phyloP scores from a whole-genome alignment of 257 asterid species.

The Lycium ferocissimum region DNA sequence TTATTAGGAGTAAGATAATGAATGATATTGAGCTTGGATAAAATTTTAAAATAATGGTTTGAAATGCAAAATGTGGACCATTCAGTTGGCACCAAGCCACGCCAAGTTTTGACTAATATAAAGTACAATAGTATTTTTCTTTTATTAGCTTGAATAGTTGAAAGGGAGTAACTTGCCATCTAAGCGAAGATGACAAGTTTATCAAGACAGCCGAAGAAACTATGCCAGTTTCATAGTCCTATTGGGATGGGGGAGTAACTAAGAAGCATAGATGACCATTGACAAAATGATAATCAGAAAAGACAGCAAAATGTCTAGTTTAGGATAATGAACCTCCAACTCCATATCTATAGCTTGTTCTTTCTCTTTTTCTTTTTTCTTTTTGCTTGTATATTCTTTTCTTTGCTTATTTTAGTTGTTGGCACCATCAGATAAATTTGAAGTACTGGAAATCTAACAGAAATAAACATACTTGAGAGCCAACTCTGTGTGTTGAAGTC shows the following conservation, averaged over 20 bases:
- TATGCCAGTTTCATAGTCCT: neutral
- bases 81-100: neutral
- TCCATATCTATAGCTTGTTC: conserved; percentile 2
- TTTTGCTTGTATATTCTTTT: neutral
- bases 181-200: neutral
- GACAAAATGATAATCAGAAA: neutral
- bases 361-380: neutral
- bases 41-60: too few species aligned
- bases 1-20: neutral
- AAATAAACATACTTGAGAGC: conserved; percentile 69
- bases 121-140: neutral
- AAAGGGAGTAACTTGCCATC: neutral
- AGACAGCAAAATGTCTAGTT: neutral
- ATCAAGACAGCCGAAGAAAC: neutral
- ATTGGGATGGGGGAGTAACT: conserved; percentile 13
- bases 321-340: conserved; percentile 16
- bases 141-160: neutral
- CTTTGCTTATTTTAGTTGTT: conserved; percentile 11
- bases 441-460: neutral
- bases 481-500: conserved; percentile 97
- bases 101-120: neutral
- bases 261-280: conserved; percentile 15
- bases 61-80: neutral
- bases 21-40: neutral
- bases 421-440: conserved; percentile 21